Percentiles rank a stretch among this genome's conserved stretches.
These are phyloP conservation scores for Saccharomycopsis vini DNA, from an alignment of 805 yeast genomes.

Conservation along the genomic window DNA sequence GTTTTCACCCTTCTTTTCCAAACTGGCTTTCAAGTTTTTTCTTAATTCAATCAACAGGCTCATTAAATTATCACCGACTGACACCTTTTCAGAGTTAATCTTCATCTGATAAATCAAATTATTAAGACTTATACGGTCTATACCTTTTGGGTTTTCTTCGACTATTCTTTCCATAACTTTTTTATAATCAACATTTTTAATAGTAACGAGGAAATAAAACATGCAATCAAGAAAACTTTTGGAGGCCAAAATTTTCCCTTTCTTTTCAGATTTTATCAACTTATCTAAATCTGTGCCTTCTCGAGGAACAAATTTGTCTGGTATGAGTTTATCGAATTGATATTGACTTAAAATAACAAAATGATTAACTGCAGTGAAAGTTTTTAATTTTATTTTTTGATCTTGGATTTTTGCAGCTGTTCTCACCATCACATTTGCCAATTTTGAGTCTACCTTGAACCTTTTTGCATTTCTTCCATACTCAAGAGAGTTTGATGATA, in stretches of 20 bases:
- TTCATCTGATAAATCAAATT: constrained; percentile 1
- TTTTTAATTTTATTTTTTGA: background rate
- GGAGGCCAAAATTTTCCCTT: constrained; percentile 4
- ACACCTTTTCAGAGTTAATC: background rate
- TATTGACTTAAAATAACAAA: background rate
- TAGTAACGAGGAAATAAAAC: constrained; percentile 1
- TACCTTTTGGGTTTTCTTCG: background rate
- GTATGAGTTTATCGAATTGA: background rate
- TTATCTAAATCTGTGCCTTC: background rate
- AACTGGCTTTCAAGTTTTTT: too few species aligned
- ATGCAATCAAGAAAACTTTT: constrained; percentile 2
- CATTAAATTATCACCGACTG: background rate
- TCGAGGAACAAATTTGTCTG: background rate
- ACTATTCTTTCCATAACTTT: constrained; percentile 4
- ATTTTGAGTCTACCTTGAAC: constrained; percentile 4
- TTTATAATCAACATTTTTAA: background rate
- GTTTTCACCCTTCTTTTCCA: too few species aligned
- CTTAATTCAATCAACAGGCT: too few species aligned
- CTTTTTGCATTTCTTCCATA: background rate
- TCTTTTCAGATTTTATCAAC: background rate
- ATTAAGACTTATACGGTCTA: constrained; percentile 10
- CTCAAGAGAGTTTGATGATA: background rate
- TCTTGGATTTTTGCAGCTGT: background rate
- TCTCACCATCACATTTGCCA: background rate
- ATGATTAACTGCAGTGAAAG: background rate